These are phyloP conservation scores for Aspergillus nanangensis DNA, from an alignment of 495 filamentous ascomycete genomes.

Conservation along the genomic window DNA sequence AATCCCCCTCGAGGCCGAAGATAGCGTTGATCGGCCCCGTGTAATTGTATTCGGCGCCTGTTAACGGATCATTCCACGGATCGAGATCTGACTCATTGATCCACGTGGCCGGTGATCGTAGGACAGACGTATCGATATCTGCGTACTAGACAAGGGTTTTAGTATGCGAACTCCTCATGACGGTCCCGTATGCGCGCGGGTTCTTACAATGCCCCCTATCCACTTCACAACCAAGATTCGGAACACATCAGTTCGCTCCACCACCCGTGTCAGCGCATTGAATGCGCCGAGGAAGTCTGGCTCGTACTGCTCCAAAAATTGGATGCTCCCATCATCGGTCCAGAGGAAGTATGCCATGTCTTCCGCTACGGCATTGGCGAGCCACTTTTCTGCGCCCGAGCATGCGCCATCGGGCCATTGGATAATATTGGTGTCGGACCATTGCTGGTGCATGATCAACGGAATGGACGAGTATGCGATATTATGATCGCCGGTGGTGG, in stretches of 20 bases:
- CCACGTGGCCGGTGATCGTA: conserved; percentile 8
- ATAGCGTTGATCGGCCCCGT: conserved; percentile 6
- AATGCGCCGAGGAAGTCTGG: conserved; percentile 8
- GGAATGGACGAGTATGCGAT: conserved; percentile 12
- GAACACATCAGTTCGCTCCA: conserved; percentile 16
- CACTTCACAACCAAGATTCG: conserved; percentile 15
- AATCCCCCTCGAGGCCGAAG: conserved; percentile 18
- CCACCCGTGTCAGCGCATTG: conserved; percentile 6
- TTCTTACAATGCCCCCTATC: conserved; percentile 17
- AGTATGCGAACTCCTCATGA: not conserved
- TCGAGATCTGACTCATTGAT: conserved; percentile 3
- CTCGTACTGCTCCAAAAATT: not conserved
- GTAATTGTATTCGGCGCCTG: not conserved
- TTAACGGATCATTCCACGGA: conserved; percentile 12
- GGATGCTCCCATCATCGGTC: conserved; percentile 9
- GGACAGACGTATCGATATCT: conserved; percentile 16
- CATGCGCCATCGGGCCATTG: conserved; percentile 9
- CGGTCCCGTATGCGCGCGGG: too few species aligned
- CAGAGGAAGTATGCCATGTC: conserved; percentile 15
- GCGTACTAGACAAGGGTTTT: conserved; percentile 10
- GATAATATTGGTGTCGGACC: conserved; percentile 8
- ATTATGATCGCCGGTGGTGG: not conserved
- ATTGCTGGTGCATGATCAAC: conserved; percentile 16
- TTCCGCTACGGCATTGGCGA: conserved; percentile 4
- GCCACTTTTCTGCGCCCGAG: conserved; percentile 14